phyloP scores from a whole-genome alignment of 345 rosid genomes.

The Euphorbia pulcherrima region DNA sequence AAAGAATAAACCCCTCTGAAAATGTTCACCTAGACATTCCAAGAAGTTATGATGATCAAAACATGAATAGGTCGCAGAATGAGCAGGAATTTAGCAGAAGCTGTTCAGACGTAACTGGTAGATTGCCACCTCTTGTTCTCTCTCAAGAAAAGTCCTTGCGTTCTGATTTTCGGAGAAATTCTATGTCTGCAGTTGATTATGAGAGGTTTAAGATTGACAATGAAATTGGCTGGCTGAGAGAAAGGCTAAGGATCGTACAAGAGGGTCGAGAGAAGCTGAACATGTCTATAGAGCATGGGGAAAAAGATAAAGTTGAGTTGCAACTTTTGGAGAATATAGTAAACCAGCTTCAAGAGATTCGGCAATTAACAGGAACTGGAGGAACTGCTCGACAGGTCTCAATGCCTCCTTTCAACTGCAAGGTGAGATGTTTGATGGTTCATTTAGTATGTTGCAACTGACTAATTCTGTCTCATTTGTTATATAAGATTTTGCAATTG shows the following conservation, averaged over 20 bases:
- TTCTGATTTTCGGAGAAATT: slow-evolving; percentile 49
- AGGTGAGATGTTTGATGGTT: slow-evolving; percentile 33
- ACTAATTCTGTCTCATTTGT: background rate
- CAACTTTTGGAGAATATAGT: slow-evolving; percentile 46
- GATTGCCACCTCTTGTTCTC: slow-evolving; percentile 29
- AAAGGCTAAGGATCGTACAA: slow-evolving; percentile 55
- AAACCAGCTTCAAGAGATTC: slow-evolving; percentile 48
- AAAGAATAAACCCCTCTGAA: slow-evolving; percentile 16
- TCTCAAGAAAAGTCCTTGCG: slow-evolving; percentile 25
- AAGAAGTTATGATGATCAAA: slow-evolving; percentile 20
- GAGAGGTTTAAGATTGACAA: slow-evolving; percentile 61
- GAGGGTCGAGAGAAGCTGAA: slow-evolving; percentile 51
- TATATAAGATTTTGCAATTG: background rate
- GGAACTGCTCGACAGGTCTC: slow-evolving; percentile 42
- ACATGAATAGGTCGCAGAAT: slow-evolving; percentile 14
- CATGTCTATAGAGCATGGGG: slow-evolving; percentile 36
- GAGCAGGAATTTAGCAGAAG: slow-evolving; percentile 38
- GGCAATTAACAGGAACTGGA: slow-evolving; percentile 35
- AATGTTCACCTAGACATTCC: slow-evolving; percentile 26
- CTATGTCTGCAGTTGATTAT: slow-evolving; percentile 68
- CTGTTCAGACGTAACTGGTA: slow-evolving; percentile 37
- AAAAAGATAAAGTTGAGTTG: slow-evolving; percentile 37
- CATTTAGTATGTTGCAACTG: background rate
- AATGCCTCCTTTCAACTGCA: slow-evolving; percentile 49
- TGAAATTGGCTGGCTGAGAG: slow-evolving; percentile 64